These are phyloP conservation scores for Neurospora discreta DNA, from an alignment of 495 filamentous ascomycete genomes.

Conservation along the genomic window DNA sequence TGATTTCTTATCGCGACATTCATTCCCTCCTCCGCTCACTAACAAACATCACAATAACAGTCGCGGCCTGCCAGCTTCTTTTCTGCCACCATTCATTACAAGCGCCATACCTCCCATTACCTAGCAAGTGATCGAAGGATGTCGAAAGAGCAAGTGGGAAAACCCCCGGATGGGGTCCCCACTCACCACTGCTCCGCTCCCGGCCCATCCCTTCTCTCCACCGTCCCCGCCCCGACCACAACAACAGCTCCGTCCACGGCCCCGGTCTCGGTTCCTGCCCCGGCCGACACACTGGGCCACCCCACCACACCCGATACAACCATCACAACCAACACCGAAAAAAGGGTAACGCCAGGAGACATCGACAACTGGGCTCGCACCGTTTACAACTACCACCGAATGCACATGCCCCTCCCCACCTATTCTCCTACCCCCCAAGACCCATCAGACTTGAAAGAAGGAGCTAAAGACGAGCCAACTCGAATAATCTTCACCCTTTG, in stretches of 20 bases:
- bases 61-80: background rate
- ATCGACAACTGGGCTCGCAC: background rate
- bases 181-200: background rate
- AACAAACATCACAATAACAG: background rate
- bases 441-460: background rate
- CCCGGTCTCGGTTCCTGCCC: background rate
- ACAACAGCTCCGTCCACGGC: background rate
- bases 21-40: background rate
- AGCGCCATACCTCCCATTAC: background rate
- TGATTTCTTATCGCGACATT: background rate
- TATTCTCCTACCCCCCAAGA: slow-evolving; percentile 9
- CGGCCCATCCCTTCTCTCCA: background rate
- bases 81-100: background rate
- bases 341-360: background rate
- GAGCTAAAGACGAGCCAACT: no score
- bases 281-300: background rate
- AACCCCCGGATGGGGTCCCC: background rate
- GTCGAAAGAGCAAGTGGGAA: background rate
- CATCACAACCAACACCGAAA: background rate
- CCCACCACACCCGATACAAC: background rate
- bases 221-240: background rate
- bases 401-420: slow-evolving; percentile 16
- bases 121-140: background rate
- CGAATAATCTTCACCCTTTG: slow-evolving; percentile 25
- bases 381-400: slow-evolving; percentile 31